phyloP scores from a whole-genome alignment of 306 rosid genomes.

The Medicago ruthenica region DNA sequence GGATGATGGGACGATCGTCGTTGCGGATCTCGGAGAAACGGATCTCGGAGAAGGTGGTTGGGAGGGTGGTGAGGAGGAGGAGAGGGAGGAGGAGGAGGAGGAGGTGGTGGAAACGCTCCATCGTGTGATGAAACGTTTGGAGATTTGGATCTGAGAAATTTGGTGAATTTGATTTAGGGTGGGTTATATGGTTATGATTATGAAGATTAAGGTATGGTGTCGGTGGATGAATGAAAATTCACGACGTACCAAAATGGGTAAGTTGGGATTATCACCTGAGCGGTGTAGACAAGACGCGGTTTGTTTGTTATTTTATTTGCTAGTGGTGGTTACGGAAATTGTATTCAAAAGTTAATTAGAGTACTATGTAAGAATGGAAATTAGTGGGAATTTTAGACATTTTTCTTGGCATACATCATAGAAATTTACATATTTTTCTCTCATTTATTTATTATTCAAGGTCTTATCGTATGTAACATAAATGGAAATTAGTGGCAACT shows the following conservation, averaged over 20 bases:
- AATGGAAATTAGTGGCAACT: not conserved
- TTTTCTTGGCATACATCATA: not conserved
- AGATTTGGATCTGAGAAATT: conserved; percentile 34
- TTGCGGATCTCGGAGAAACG: conserved; percentile 57
- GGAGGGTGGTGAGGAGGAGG: conserved; percentile 35
- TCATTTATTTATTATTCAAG: not conserved
- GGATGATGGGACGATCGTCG: conserved; percentile 66
- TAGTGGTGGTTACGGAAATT: not conserved
- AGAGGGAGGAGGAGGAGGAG: conserved; percentile 28
- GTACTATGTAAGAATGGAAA: not conserved
- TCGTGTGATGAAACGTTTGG: conserved; percentile 25
- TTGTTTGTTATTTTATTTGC: not conserved
- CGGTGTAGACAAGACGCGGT: not conserved
- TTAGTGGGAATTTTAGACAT: not conserved
- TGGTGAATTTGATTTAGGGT: not conserved
- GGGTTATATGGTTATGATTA: too few species aligned
- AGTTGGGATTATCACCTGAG: not conserved
- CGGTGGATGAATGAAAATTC: not conserved
- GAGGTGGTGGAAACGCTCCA: conserved; percentile 36
- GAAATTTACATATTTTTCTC: not conserved
- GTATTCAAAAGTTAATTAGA: not conserved
- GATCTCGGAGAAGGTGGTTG: conserved; percentile 68
- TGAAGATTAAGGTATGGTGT: not conserved
- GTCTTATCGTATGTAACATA: not conserved
- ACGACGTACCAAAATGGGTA: not conserved